Percentiles rank a stretch among this genome's conserved stretches.
Conservation (phyloP, 192 early-diverging fungal species). For the Helicostylum pulchrum region DNA sequence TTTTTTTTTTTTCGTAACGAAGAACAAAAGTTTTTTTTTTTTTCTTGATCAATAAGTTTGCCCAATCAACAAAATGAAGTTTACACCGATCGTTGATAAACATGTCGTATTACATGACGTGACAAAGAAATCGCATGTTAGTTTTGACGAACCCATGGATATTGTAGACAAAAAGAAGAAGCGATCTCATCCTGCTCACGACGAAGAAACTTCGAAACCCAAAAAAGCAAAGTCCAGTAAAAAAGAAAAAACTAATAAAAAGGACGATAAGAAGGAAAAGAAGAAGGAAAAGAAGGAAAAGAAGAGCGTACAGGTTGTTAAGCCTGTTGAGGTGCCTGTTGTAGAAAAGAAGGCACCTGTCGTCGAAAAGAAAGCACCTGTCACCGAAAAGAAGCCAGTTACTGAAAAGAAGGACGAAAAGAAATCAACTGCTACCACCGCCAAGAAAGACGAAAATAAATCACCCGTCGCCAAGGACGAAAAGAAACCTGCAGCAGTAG, state of each 20-base stretch:
- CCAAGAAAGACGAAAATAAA: not conserved
- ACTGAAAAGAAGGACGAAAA: not conserved
- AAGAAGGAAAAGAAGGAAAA: constrained; percentile 23
- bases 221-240: constrained; percentile 4
- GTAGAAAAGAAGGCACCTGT: not conserved
- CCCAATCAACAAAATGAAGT: constrained; percentile 12
- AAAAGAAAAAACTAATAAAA: constrained; percentile 17
- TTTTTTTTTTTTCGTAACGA: too few relatives aligned
- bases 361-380: not conserved
- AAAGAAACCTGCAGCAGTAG: not conserved
- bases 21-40: too few relatives aligned
- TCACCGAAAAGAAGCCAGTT: not conserved
- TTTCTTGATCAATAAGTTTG: too few relatives aligned
- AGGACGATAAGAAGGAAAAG: constrained; percentile 14
- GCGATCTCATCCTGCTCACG: constrained; percentile 10
- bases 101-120: constrained; percentile 19
- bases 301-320: not conserved
- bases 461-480: not conserved
- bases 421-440: not conserved
- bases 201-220: constrained; percentile 16
- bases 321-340: not conserved
- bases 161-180: not conserved
- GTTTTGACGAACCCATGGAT: constrained; percentile 19
- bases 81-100: constrained; percentile 30
- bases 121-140: constrained; percentile 26